Conservation (phyloP, 345 rosid genomes). For the Streptanthus diversifolius region DNA sequence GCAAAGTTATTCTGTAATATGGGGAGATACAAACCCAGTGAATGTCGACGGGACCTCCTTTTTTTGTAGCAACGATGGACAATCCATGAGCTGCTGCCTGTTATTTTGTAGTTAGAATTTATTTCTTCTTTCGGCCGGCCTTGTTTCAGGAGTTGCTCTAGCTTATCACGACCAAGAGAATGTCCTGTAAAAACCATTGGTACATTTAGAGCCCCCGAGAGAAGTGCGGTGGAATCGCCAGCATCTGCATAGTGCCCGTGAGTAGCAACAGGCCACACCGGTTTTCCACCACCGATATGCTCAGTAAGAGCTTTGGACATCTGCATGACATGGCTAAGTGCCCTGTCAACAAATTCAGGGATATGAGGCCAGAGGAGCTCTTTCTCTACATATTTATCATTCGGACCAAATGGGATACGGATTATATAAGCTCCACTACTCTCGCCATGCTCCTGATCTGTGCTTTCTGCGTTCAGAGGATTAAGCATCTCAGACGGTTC, state of each 20-base stretch:
- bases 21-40: constrained; percentile 41
- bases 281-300: constrained; percentile 53
- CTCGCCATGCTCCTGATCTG: constrained; percentile 53
- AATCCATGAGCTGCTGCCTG: constrained; percentile 84
- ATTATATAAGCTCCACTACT: constrained; percentile 71
- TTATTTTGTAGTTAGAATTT: constrained; percentile 53
- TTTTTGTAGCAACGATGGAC: constrained; percentile 76
- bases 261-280: constrained; percentile 69
- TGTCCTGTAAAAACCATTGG: constrained; percentile 82
- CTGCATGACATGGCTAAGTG: constrained; percentile 58
- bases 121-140: constrained; percentile 66
- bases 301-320: constrained; percentile 73
- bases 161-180: constrained; percentile 73
- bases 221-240: constrained; percentile 64
- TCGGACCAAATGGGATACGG: constrained; percentile 72
- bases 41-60: constrained; percentile 88
- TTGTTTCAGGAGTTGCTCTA: constrained; percentile 66
- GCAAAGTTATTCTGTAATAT: neutral
- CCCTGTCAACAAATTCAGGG: constrained; percentile 70
- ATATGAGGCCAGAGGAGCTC: constrained; percentile 72
- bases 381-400: constrained; percentile 54
- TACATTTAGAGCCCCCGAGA: constrained; percentile 69
- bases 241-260: constrained; percentile 83
- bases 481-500: constrained; percentile 68
- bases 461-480: constrained; percentile 33